Evolutionary conservation across 2,329 filamentous ascomycete genomes (phyloP), one percentile per base, ranked within the genome.

Genomic region (Cladosporium sp.): DNA sequence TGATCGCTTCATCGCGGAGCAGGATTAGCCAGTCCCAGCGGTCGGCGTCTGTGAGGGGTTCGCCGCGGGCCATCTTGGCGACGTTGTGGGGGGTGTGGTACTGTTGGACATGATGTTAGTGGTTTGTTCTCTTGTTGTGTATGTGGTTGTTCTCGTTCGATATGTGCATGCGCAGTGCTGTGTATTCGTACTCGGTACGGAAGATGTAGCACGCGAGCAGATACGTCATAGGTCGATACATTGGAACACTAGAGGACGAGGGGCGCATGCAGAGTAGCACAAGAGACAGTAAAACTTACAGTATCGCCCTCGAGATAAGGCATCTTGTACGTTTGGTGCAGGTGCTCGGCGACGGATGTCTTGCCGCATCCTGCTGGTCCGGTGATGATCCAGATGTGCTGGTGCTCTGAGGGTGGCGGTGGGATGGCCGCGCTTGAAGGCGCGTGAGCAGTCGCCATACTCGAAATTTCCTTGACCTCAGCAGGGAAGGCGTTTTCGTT

Each of bases 21-120:
- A 78, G 70, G 64, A 82, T 82, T 21, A 99, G 88, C 95, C 95
- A 99, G 81, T 97, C 94, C 95, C 95, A 98, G 69, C 95, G 90
- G 80, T 99, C 95, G 67, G 89, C 89, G 76, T 99, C 95, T 65
- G 91, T 96, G 40, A 99, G 84, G 2, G 95, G 93, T 65, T 88
- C 89, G 71, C 92, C 92, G 71, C 84, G 85, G 74, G 86, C 84
- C 95, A 99, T 99, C 80, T 98, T 99, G 64, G 93, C 89, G 37
- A 84, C 80, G 66, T 84, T 83, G 12, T 77, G 74, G 40, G 78
- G 76, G 1, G 83, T 82, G 72, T 85, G 83, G 71, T 79, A 83
- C 82, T 84, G 52, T 1, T 37, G 10, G 37, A 7, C 49, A 53
- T 26, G n/a, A 35, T 35, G 12, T 35, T 35, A 35, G 49, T 37